Conservation (phyloP, 169 alveolate genomes). For the Plasmodium cynomolgi region DNA sequence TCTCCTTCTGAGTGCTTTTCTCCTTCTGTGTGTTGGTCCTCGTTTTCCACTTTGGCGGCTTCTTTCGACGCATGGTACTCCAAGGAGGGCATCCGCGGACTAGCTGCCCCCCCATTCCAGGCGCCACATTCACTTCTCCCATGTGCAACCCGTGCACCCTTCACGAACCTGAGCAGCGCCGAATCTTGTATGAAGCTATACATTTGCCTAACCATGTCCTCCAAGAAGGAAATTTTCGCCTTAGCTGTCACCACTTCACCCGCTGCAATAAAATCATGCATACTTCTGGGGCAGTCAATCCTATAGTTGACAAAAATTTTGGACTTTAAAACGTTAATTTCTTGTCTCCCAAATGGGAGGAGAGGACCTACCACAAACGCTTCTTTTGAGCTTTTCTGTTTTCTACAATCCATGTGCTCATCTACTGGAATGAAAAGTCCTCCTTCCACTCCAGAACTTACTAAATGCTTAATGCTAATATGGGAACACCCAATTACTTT, state of each 20-base stretch:
- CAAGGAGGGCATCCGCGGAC: background rate
- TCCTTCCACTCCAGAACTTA: conserved; percentile 52
- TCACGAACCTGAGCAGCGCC: background rate
- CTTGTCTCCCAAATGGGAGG: conserved; percentile 50
- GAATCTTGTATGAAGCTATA: conserved; percentile 38
- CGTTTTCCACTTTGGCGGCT: background rate
- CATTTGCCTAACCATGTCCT: conserved; percentile 54
- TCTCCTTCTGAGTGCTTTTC: background rate
- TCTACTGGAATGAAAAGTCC: conserved; percentile 45
- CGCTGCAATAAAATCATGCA: conserved; percentile 13
- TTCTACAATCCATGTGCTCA: conserved; percentile 6
- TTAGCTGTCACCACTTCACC: conserved; percentile 31
- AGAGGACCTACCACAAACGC: background rate
- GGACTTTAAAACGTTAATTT: conserved; percentile 21
- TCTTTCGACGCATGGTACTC: background rate
- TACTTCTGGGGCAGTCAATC: conserved; percentile 28
- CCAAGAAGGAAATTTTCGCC: conserved; percentile 34
- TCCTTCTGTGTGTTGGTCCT: background rate
- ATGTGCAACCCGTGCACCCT: background rate
- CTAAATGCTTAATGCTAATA: conserved; percentile 42
- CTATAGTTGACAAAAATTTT: conserved; percentile 61
- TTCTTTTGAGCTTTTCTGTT: background rate
- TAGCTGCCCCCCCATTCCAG: background rate
- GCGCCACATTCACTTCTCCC: background rate
- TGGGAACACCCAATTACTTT: conserved; percentile 62